phyloP scores from a whole-genome alignment of 2,329 filamentous ascomycete genomes.

The Stenocarpella maydis region DNA sequence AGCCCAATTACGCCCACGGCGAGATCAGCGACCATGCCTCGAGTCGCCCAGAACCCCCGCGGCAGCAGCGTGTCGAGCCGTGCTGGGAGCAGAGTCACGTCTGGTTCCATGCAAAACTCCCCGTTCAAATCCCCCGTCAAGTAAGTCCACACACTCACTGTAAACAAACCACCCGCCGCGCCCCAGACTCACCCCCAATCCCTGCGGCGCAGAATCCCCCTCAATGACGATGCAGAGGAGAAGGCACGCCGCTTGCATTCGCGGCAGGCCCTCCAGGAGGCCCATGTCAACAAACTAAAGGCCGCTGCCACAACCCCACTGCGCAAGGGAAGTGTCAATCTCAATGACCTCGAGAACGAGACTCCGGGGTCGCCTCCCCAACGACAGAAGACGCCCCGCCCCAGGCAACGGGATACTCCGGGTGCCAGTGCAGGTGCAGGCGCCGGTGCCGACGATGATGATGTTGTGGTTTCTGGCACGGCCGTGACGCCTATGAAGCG shows the following conservation, averaged over 20 bases:
- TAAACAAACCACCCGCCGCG: slow-evolving; percentile 14
- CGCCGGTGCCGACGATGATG: slow-evolving; percentile 58
- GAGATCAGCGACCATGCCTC: slow-evolving; percentile 58
- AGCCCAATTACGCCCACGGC: slow-evolving; percentile 35
- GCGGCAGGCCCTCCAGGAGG: slow-evolving; percentile 86
- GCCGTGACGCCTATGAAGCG: slow-evolving; percentile 96
- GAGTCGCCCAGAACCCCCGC: slow-evolving; percentile 64
- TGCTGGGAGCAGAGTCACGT: slow-evolving; percentile 52
- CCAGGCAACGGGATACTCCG: slow-evolving; percentile 44
- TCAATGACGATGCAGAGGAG: slow-evolving; percentile 95
- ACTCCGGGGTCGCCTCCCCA: slow-evolving; percentile 62
- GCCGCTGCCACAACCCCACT: slow-evolving; percentile 76
- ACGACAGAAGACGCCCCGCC: slow-evolving; percentile 56
- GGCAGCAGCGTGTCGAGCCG: slow-evolving; percentile 48
- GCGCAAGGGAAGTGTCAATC: slow-evolving; percentile 68
- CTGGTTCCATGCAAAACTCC: slow-evolving; percentile 56
- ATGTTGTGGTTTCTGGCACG: slow-evolving; percentile 73
- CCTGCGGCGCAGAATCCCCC: slow-evolving; percentile 73
- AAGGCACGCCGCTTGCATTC: slow-evolving; percentile 88
- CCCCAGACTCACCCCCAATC: not conserved
- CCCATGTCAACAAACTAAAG: slow-evolving; percentile 91
- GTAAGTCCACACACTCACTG: slow-evolving; percentile 49
- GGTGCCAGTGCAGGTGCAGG: slow-evolving; percentile 39
- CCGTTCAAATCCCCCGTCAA: slow-evolving; percentile 67
- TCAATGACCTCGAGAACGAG: slow-evolving; percentile 65